phyloP scores from a whole-genome alignment of 495 filamentous ascomycete genomes.

The Viridothelium virens region DNA sequence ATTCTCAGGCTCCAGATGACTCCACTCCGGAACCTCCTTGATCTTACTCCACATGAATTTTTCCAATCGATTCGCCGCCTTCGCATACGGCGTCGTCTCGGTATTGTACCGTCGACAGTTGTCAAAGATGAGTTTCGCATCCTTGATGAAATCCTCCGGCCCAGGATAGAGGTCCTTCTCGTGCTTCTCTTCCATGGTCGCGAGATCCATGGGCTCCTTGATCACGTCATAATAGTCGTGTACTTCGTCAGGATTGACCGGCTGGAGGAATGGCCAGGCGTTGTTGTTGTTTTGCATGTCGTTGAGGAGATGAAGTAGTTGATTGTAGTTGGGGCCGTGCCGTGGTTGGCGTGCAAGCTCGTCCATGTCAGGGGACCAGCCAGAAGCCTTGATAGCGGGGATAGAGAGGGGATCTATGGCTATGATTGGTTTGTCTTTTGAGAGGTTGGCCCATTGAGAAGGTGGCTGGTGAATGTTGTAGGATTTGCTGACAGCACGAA shows the following conservation, averaged over 20 bases:
- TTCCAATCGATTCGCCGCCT: slow-evolving; percentile 90
- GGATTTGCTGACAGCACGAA: slow-evolving; percentile 79
- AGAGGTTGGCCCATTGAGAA: slow-evolving; percentile 72
- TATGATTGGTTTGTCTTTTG: slow-evolving; percentile 67
- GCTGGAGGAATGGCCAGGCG: slow-evolving; percentile 89
- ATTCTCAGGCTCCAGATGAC: slow-evolving; percentile 25
- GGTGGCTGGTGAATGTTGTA: slow-evolving; percentile 83
- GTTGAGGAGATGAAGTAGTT: slow-evolving; percentile 84
- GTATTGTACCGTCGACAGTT: slow-evolving; percentile 96
- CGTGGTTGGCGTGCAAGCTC: slow-evolving; percentile 92
- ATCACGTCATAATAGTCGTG: slow-evolving; percentile 98
- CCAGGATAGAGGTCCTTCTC: slow-evolving; percentile 87
- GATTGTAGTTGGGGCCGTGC: slow-evolving; percentile 92
- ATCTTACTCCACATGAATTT: slow-evolving; percentile 96
- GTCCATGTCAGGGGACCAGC: slow-evolving; percentile 97
- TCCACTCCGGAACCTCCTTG: slow-evolving; percentile 88
- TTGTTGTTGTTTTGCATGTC: slow-evolving; percentile 88
- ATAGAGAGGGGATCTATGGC: slow-evolving; percentile 76
- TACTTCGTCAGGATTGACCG: slow-evolving; percentile 92
- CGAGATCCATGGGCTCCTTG: slow-evolving; percentile 94
- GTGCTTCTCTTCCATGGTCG: slow-evolving; percentile 91
- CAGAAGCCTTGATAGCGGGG: slow-evolving; percentile 75
- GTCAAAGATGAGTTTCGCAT: slow-evolving; percentile 85
- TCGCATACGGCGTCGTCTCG: slow-evolving; percentile 89
- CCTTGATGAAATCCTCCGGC: slow-evolving; percentile 87